Evolutionary conservation across 768 basidiomycete species (phyloP).

Genomic region (Pleurotus tuber-regium): DNA sequence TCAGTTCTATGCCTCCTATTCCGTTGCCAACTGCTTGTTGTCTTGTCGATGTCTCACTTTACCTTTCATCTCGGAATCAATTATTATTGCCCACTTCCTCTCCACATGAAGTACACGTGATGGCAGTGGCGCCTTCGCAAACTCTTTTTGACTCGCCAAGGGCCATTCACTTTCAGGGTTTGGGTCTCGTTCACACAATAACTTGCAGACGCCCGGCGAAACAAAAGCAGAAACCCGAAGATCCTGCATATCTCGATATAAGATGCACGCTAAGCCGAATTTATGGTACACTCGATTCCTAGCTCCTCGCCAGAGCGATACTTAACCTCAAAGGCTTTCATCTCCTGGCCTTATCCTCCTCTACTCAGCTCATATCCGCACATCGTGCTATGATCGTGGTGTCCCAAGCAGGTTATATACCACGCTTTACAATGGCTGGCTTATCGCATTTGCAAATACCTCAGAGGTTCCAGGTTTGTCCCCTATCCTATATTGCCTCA

Average conservation of each 20-base stretch:
- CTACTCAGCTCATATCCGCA: slow-evolving; percentile 3
- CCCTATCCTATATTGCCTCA: background rate
- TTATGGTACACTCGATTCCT: background rate
- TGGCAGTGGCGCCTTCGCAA: background rate
- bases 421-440: background rate
- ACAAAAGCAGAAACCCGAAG: slow-evolving; percentile 6
- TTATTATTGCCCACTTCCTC: slow-evolving; percentile 8
- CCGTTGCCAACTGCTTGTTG: slow-evolving; percentile 5
- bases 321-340: background rate
- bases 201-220: slow-evolving; percentile 6
- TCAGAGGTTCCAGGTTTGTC: slow-evolving; percentile 3
- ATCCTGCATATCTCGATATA: slow-evolving; percentile 11
- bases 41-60: slow-evolving; percentile 7
- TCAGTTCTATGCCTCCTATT: background rate
- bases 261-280: slow-evolving; percentile 7
- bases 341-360: background rate
- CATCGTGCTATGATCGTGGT: slow-evolving; percentile 3
- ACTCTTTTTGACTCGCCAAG: slow-evolving; percentile 6
- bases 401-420: background rate
- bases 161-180: background rate
- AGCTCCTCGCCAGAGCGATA: background rate
- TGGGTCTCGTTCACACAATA: slow-evolving; percentile 10
- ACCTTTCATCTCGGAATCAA: slow-evolving; percentile 9
- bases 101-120: slow-evolving; percentile 8
- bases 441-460: slow-evolving; percentile 2